Base-by-base conservation (phyloP, 768 basidiomycete genomes). In the Hortiboletus flavorubellus region DNA sequence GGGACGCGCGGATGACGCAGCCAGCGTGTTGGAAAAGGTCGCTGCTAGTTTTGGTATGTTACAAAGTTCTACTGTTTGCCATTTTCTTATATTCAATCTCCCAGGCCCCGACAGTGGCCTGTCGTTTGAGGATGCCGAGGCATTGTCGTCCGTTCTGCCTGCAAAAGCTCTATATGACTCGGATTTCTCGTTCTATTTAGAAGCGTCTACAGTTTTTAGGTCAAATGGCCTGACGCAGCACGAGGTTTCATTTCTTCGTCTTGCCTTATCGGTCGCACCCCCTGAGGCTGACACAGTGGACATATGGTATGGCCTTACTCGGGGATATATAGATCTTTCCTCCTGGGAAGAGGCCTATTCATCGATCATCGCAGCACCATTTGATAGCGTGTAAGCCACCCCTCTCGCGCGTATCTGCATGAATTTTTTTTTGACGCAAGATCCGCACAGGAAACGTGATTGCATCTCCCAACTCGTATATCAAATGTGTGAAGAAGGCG, bases 401-500 rank as follows among this genome's bases (percentile, higher is more conserved):
- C 30, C 9, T 38, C 35, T 44, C 42, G 46, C 55, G 39, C 46
- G 5, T 44, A 59, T 61, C 35, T 51, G 43, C 43, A 49, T 35
- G 15, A 45, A 26, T 38, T 37, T 38, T 48, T 38, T 48, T 59
- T 49, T 62, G 48, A 55, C 35, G 43, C 45, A 35, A 56, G 23
- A 54, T 59, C 44, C 46, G 31, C 43, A 37, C 69, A 97, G 94
- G 65, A 90, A 87, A 75, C 83, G 83, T 47, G 93, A 94, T 59
- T 88, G 84, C 64, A 81, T 91, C 26, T 83, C 85, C 46, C 87
- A 89, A 57, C 77, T 99, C 47, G 86, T 93, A 55, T 87, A 93
- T 63, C 83, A 84, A 60, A 96, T 98, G 91, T 98, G 96, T 68
- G 93, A 97, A 68, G 85, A 87, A 54, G 81, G 88, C 64, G 85